Evolutionary conservation across 805 yeast species (phyloP), one percentile per base, ranked within the genome.

Genomic region (Saccharomycopsis babjevae): DNA sequence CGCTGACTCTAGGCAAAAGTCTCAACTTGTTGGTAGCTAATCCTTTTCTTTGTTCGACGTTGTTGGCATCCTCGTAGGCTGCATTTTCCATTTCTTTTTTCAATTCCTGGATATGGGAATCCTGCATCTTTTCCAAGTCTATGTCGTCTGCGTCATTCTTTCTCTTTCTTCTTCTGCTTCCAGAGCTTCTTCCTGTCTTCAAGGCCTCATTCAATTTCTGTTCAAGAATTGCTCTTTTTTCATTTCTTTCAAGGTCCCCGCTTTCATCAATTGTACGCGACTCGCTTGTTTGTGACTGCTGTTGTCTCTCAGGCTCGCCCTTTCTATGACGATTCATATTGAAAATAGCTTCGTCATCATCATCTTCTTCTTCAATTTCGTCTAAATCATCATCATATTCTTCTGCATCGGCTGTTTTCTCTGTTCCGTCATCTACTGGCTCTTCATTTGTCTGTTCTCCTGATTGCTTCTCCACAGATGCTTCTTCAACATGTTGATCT

Each of bases 91-190:
- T 94, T 72, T 83, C 83, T 67, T 87, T 91, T 66, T 96, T 89
- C 66, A 94, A 78, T 64, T 80, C 80, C 59, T 89, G 84, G 65
- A 94, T 89, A 63, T 83, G 81, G 70, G 92, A 97, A 77, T 94
- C 99, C 71, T 92, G 96, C 86, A 89, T 87, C 69, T 90, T 86
- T 71, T 96, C 98, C 66, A 94, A 76, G 74, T 94, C 99, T 69
- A 90, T 96, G 67, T 94, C 98, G 68, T 88, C 93, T 57, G 87
- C 83, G 16, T 46, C 52, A 2, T 16, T 46, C 22, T 46, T 46
- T 22, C 52, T 46, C 72, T 79, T 79, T 68, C 80, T 83, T 67
- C 87, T 83, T 62, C 86, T 79, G 64, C 80, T 79, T 20, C 80
- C 79, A 22, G 86, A 80, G 57, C 77, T 79, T n/a, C 43, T 57